Conservation (phyloP, 345 rosid species). For the Lepidium aucheri region DNA sequence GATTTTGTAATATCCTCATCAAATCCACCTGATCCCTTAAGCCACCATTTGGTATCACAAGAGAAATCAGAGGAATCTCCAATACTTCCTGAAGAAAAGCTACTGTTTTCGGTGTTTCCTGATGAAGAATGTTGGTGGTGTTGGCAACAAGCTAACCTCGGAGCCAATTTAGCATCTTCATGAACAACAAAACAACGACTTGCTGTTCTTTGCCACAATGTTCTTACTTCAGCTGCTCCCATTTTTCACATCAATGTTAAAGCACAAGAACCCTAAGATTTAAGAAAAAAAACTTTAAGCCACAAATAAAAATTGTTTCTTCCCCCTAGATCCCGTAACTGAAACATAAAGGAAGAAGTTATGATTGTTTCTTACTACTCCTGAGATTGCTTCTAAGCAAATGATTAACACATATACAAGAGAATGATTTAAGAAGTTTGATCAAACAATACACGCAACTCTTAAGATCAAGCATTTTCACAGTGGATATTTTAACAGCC, state of each 20-base stretch:
- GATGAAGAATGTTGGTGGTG: slow-evolving; percentile 31
- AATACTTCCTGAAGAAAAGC: slow-evolving; percentile 43
- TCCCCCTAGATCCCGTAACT: not conserved
- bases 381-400: slow-evolving; percentile 24
- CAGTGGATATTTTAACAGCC: not conserved
- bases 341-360: not conserved
- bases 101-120: slow-evolving; percentile 31
- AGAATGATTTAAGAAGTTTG: not conserved
- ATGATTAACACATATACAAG: slow-evolving; percentile 13
- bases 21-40: slow-evolving; percentile 38
- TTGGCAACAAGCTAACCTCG: slow-evolving; percentile 87
- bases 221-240: slow-evolving; percentile 94
- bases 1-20: slow-evolving; percentile 20
- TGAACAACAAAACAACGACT: slow-evolving; percentile 72
- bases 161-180: slow-evolving; percentile 94
- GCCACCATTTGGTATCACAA: slow-evolving; percentile 89
- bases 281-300: not conserved
- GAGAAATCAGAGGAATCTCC: slow-evolving; percentile 43
- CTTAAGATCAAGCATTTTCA: slow-evolving; percentile 8
- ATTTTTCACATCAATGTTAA: slow-evolving; percentile 30
- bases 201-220: slow-evolving; percentile 77
- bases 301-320: not conserved
- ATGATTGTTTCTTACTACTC: not conserved
- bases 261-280: not conserved
- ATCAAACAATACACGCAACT: slow-evolving; percentile 18